Conservation (phyloP, 331 rosid species). For the Arachis monticola region DNA sequence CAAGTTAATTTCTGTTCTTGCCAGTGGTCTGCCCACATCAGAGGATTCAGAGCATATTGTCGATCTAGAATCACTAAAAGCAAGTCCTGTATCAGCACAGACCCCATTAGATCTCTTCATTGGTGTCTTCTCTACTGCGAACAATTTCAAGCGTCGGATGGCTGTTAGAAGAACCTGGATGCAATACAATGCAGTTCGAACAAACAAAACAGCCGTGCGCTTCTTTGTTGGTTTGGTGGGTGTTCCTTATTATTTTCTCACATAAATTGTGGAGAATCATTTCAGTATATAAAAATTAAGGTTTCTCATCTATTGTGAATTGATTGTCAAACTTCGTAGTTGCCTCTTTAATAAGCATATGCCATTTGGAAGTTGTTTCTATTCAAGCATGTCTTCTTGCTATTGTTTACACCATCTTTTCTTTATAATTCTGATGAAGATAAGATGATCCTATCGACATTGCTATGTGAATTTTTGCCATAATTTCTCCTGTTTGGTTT, state of each 20-base stretch:
- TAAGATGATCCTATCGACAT: slow-evolving; percentile 6
- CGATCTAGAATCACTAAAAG: slow-evolving; percentile 73
- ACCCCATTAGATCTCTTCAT: slow-evolving; percentile 72
- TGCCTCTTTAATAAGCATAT: slow-evolving; percentile 18
- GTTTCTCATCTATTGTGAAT: slow-evolving; percentile 21
- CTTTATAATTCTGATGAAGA: slow-evolving; percentile 28
- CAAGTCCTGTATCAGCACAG: slow-evolving; percentile 59
- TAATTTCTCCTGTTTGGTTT: slow-evolving; percentile 28
- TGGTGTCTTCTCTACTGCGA: slow-evolving; percentile 97
- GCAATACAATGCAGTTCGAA: slow-evolving; percentile 84
- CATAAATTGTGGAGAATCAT: background rate
- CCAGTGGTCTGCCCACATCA: slow-evolving; percentile 94
- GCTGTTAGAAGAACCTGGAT: slow-evolving; percentile 99
- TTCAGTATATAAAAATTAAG: slow-evolving; percentile 16
- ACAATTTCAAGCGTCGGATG: slow-evolving; percentile 96
- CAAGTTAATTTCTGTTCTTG: slow-evolving; percentile 82
- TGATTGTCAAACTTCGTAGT: slow-evolving; percentile 14
- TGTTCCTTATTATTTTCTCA: slow-evolving; percentile 34
- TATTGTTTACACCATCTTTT: background rate
- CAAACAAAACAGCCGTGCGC: slow-evolving; percentile 75
- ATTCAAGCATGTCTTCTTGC: slow-evolving; percentile 26
- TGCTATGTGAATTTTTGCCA: background rate
- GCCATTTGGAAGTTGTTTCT: slow-evolving; percentile 16
- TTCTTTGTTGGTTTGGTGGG: slow-evolving; percentile 99
- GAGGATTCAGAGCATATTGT: slow-evolving; percentile 91